phyloP scores from a whole-genome alignment of 2,329 filamentous ascomycete genomes.

The Cordyceps javanica region DNA sequence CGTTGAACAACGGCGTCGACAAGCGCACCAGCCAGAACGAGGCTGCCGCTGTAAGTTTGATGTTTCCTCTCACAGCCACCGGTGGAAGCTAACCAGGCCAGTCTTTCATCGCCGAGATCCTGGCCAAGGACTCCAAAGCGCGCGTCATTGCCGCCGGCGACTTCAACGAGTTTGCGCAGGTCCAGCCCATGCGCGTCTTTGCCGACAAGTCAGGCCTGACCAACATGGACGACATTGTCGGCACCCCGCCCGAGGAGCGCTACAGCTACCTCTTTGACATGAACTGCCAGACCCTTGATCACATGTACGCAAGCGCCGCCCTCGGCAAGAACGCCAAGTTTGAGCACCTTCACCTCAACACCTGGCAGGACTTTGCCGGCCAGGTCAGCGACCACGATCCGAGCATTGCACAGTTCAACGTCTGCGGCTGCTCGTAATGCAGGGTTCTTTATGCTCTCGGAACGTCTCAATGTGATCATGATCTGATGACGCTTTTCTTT shows the following conservation, averaged over 20 bases:
- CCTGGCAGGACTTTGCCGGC: constrained; percentile 53
- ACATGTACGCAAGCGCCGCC: constrained; percentile 58
- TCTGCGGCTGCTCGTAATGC: constrained; percentile 39
- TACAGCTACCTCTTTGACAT: constrained; percentile 67
- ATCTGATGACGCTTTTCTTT: not conserved
- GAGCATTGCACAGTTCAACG: constrained; percentile 54
- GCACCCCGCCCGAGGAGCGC: constrained; percentile 48
- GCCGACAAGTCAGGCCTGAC: constrained; percentile 44
- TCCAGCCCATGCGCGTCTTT: constrained; percentile 52
- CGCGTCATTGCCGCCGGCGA: constrained; percentile 58
- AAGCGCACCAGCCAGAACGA: constrained; percentile 51
- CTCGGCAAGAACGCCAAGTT: constrained; percentile 41
- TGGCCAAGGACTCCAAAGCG: constrained; percentile 49
- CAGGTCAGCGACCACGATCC: constrained; percentile 65
- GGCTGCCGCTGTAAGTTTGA: constrained; percentile 47
- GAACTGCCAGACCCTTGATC: constrained; percentile 65
- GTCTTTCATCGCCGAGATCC: constrained; percentile 52
- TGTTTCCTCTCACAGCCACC: too few relatives aligned
- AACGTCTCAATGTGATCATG: not conserved
- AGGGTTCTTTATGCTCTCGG: too few relatives aligned
- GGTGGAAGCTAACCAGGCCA: constrained; percentile 18
- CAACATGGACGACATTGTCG: constrained; percentile 56
- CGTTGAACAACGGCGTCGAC: constrained; percentile 58
- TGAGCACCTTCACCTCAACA: constrained; percentile 67
- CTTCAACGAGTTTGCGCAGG: constrained; percentile 67